Evolutionary conservation across 202 grass and related monocot genomes (phyloP).

Genomic region (Eragrostis tef): DNA sequence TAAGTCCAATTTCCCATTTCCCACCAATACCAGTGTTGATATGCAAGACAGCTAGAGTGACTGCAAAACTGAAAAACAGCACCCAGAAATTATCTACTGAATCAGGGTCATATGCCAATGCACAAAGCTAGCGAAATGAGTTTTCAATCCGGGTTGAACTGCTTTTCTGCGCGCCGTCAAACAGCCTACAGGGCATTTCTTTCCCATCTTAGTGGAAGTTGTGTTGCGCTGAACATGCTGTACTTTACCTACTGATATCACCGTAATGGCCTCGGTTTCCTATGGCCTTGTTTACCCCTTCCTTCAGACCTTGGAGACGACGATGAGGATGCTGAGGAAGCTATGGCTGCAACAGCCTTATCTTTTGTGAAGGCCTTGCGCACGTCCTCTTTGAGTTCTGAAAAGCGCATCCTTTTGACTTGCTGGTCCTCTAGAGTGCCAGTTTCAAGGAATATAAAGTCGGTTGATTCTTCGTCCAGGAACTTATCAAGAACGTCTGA

Average conservation of each 20-base stretch:
- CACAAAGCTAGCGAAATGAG: conserved; percentile 34
- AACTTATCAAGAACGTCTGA: conserved; percentile 74
- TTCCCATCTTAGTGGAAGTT: not conserved
- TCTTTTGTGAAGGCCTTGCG: conserved; percentile 71
- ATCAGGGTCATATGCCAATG: conserved; percentile 16
- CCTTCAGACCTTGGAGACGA: conserved; percentile 41
- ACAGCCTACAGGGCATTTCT: conserved; percentile 15
- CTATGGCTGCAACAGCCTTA: conserved; percentile 54
- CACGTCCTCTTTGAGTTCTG: conserved; percentile 70
- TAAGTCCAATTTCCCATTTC: not conserved
- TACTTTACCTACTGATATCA: conserved; percentile 22
- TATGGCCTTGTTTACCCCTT: conserved; percentile 40
- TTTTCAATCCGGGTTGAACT: conserved; percentile 5
- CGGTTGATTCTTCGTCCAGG: conserved; percentile 58
- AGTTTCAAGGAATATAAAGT: conserved; percentile 57
- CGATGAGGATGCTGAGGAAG: conserved; percentile 47
- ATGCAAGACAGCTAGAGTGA: conserved; percentile 1
- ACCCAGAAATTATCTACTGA: conserved; percentile 22
- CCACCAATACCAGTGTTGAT: not conserved
- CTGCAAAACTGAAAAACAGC: conserved; percentile 5
- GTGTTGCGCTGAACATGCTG: not conserved
- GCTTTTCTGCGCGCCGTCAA: not conserved
- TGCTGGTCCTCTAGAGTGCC: conserved; percentile 61
- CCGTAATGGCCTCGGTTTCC: conserved; percentile 37
- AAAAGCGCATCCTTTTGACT: conserved; percentile 60